Evolutionary conservation across 768 basidiomycete species (phyloP).

Genomic region (Podaxis mareebaensis): DNA sequence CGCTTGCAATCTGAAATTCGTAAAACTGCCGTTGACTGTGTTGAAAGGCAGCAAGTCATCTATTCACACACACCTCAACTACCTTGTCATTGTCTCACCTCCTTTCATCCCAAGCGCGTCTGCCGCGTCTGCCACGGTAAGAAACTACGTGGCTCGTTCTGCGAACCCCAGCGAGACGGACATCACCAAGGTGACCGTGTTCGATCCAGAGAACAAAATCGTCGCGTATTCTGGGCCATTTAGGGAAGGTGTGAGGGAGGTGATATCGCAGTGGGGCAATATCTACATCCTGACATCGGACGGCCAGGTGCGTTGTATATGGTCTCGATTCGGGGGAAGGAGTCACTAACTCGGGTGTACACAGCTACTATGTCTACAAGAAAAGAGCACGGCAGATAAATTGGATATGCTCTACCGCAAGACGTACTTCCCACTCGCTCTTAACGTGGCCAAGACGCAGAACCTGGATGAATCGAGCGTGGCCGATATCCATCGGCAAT

Average conservation of each 20-base stretch:
- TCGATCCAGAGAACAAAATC: slow-evolving; percentile 91
- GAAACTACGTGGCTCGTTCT: slow-evolving; percentile 65
- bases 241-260: slow-evolving; percentile 77
- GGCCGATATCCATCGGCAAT: slow-evolving; percentile 87
- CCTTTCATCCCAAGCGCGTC: slow-evolving; percentile 69
- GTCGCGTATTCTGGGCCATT: slow-evolving; percentile 84
- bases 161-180: slow-evolving; percentile 50
- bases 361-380: slow-evolving; percentile 67
- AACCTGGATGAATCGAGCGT: slow-evolving; percentile 70
- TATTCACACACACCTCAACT: slow-evolving; percentile 77
- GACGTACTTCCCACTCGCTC: slow-evolving; percentile 75
- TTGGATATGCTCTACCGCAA: slow-evolving; percentile 83
- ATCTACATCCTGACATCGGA: slow-evolving; percentile 80
- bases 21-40: background rate
- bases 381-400: slow-evolving; percentile 83
- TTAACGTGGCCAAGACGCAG: slow-evolving; percentile 82
- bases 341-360: background rate
- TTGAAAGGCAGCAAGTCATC: slow-evolving; percentile 69
- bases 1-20: slow-evolving; percentile 6
- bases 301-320: slow-evolving; percentile 57
- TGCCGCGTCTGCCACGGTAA: slow-evolving; percentile 71
- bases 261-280: slow-evolving; percentile 80
- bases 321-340: background rate
- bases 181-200: slow-evolving; percentile 78
- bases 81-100: slow-evolving; percentile 88